Base-by-base conservation (phyloP, 2,329 filamentous ascomycete genomes). In the Cadophora gregata region DNA sequence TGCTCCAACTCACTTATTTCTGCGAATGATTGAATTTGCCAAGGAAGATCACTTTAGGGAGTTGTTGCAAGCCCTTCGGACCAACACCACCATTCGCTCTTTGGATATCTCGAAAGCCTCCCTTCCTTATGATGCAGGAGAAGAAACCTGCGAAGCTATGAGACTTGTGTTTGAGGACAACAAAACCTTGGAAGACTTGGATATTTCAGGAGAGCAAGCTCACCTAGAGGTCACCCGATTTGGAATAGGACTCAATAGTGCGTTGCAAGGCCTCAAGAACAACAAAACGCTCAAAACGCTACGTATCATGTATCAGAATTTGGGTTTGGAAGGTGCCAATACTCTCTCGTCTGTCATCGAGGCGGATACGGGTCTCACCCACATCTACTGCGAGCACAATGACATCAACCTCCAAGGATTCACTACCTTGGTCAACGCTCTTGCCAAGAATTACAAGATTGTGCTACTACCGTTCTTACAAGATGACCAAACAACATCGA, bases 381-480 rank as follows among this genome's bases (percentile, higher is more conserved):
- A 92, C 74, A 81, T 93, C 6, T 83, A 91, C 72, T 92, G 90
- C 76, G 89, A 90, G 69, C 88, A 90, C 76, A 93, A 93, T 73
- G 87, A 88, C 63, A 90, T 91, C 64, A 88, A 88, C 55, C 81
- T 91, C n/a, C 87, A 89, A 70, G 89, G 88, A 1, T 89, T 91
- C 70, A 91, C 88, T 0, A 87, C 89, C 61, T 79, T 91, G 7
- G 87, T 92, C 59, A 90, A 92, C 72, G 84, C 88, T 21, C 78
- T 92, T n/a, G 84, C 89, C 67, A 84, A 83, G 50, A 93, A 93
- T 73, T 84, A 82, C 2, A 86, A 85, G 0, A 76, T 92, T 1
- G 75, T 90, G 16, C 85, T 84, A 71, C 81, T 92, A 38, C 88
- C 90, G 6, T 80, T 79, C 10, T 89, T 92, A 86, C 81, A 85